Base-by-base conservation (phyloP, 2,329 filamentous ascomycete species). In the Xylaria sp. region DNA sequence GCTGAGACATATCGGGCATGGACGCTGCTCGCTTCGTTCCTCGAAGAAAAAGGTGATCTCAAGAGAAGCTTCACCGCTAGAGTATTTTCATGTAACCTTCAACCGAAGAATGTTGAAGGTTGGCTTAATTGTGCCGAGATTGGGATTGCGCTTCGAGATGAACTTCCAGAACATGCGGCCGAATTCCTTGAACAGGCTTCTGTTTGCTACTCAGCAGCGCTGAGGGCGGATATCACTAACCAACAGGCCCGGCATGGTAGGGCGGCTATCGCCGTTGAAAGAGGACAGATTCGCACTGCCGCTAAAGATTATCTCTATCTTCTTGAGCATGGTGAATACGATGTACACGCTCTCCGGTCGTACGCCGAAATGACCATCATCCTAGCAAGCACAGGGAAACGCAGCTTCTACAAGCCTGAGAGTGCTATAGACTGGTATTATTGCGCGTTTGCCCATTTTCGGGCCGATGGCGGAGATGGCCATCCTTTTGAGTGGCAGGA, bases 401-500 rank as follows among this genome's bases (percentile, higher is more conserved):
- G 80, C n/a, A 82, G 83, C 60, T 78, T 80, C 18, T 78, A 79
- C 41, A 74, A 70, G 28, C 76, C 73, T 12, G 39, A 62, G 9
- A 73, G 58, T 41, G 86, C 85, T 39, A 83, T 85, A 68, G 78
- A 78, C 0, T 86, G 85, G 46, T 89, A 89, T 72, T 78, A 81
- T 57, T 76, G 76, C 4, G 83, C 83, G 62, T 85, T 89, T 66
- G 77, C 82, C 23, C 77, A 85, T 62, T 80, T 83, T 55, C 79
- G 78, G 55, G 71, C 75, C 3, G 73, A 78, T n/a, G 75, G 77
- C 3, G 72, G 77, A 57, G 79, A 79, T 51, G 79, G 79, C 46
- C 78, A 76, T 13, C 78, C 80, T 6, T 83, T 86, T 62, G 84
- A 84, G 39, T 99, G 95, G 95, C 90, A 91, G 62, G 92, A 98